These are phyloP conservation scores for Nakazawaea populi DNA, from an alignment of 805 yeast genomes.

Conservation along the genomic window DNA sequence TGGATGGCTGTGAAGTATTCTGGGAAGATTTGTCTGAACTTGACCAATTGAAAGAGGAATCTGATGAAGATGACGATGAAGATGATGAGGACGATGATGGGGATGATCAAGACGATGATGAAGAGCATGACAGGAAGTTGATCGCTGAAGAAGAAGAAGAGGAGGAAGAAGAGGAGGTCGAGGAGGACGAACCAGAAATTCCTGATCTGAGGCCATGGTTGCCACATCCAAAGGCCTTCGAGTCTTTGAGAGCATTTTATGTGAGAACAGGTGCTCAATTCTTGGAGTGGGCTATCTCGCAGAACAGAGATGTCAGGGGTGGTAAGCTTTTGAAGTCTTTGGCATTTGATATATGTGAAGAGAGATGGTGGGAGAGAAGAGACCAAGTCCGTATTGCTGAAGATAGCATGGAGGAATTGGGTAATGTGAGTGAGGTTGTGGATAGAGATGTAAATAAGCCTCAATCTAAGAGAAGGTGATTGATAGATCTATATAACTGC, in stretches of 20 bases:
- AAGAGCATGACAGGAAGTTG: constrained; percentile 33
- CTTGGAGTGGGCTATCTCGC: constrained; percentile 89
- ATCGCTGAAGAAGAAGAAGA: constrained; percentile 41
- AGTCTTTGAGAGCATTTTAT: constrained; percentile 76
- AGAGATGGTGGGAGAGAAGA: constrained; percentile 98
- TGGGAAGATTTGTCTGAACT: constrained; percentile 82
- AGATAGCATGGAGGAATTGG: constrained; percentile 82
- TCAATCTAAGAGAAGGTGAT: constrained; percentile 48
- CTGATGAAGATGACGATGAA: constrained; percentile 60
- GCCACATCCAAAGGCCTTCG: constrained; percentile 95
- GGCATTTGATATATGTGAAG: constrained; percentile 87
- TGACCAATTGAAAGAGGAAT: constrained; percentile 46
- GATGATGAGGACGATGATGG: constrained; percentile 69
- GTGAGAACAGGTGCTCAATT: constrained; percentile 81
- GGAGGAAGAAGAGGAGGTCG: constrained; percentile 62
- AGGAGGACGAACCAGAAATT: constrained; percentile 57
- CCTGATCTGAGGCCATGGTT: constrained; percentile 96
- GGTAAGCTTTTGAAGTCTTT: constrained; percentile 87
- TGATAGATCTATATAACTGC: too few species aligned
- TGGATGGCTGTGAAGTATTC: constrained; percentile 80
- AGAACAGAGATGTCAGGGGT: constrained; percentile 80
- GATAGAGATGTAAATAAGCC: constrained; percentile 58
- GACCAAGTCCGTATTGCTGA: constrained; percentile 86
- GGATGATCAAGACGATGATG: constrained; percentile 46
- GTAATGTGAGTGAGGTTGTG: constrained; percentile 84